Evolutionary conservation across 345 rosid genomes (phyloP).

Genomic region (Clarkia xantiana): DNA sequence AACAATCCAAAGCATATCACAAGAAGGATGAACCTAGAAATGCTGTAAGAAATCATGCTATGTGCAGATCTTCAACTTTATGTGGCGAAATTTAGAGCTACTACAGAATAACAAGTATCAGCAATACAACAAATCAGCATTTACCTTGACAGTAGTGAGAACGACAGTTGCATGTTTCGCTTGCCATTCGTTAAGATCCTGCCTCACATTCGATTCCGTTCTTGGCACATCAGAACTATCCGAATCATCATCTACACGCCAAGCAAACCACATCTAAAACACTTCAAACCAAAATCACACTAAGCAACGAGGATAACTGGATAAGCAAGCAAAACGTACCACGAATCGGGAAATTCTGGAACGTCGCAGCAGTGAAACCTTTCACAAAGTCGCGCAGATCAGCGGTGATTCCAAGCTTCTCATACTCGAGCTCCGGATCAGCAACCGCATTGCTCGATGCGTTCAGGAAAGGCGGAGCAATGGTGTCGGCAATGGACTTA

Average conservation of each 20-base stretch:
- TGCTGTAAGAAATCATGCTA: no score
- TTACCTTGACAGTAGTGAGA: constrained; percentile 77
- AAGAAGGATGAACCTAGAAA: no score
- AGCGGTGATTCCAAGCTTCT: constrained; percentile 62
- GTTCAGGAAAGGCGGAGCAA: constrained; percentile 45
- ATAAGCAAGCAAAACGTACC: constrained; percentile 16
- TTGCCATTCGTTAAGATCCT: constrained; percentile 91
- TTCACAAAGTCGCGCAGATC: constrained; percentile 74
- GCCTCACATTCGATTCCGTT: constrained; percentile 52
- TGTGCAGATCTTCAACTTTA: no score
- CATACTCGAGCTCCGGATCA: constrained; percentile 37
- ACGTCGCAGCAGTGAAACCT: constrained; percentile 67
- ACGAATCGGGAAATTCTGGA: constrained; percentile 64
- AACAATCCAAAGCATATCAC: no score
- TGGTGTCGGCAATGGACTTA: constrained; percentile 61
- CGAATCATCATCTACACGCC: constrained; percentile 32
- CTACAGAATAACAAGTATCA: background rate
- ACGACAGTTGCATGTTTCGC: constrained; percentile 93
- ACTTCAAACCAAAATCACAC: background rate
- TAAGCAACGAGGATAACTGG: background rate
- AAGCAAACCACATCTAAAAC: background rate
- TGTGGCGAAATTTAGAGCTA: background rate
- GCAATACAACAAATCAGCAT: background rate
- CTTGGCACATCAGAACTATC: constrained; percentile 30
- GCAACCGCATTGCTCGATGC: constrained; percentile 25